Evolutionary conservation across 192 early-diverging fungal genomes (phyloP), one percentile per base, ranked within the genome.

Genomic region (Cladochytrium replicatum): DNA sequence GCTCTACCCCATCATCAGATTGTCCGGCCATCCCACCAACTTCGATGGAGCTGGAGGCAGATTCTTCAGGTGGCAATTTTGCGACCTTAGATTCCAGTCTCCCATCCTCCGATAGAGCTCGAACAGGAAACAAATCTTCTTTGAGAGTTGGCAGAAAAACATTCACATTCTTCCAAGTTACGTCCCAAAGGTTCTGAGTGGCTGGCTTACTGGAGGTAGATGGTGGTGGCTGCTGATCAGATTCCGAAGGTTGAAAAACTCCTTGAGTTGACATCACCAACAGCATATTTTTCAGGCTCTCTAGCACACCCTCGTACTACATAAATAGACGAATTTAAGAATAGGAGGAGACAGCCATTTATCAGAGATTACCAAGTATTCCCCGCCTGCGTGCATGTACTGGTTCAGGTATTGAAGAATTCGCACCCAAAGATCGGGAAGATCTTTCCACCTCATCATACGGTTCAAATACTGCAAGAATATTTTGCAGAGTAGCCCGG

Each of bases 231-330:
- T 38, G 48, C 1, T 44, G 46, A 37, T 61, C 50, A 21, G 53
- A 29, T 30, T 55, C 32, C 3, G 17, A 8, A 6, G 59, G 48
- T 23, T 71, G 49, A 48, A 88, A 78, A 4, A 75, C 64, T 25
- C 78, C 81, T 6, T 84, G 83, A 0, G 83, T 77, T 9, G 77
- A 79, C 80, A 89, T 78, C 4, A 89, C 85, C 4, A 88, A 67
- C 13, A 89, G 58, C 71, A 86, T 82, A 61, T 89, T 89, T 58
- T 89, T 89, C 24, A 89, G 52, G 8, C 77, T 77, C 55, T 89
- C 87, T 0, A 69, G 61, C 5, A 89, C 75, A 1, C 80, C 87
- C 54, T 87, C 85, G 21, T 66, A 62, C 82, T 86, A 54, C 9
- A 38, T 21, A 45, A n/a, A 41, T 31, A 30, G 39, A 37, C 29